Evolutionary conservation across 108 stramenopile genomes (phyloP).

Genomic region (Nitzschia sp.): DNA sequence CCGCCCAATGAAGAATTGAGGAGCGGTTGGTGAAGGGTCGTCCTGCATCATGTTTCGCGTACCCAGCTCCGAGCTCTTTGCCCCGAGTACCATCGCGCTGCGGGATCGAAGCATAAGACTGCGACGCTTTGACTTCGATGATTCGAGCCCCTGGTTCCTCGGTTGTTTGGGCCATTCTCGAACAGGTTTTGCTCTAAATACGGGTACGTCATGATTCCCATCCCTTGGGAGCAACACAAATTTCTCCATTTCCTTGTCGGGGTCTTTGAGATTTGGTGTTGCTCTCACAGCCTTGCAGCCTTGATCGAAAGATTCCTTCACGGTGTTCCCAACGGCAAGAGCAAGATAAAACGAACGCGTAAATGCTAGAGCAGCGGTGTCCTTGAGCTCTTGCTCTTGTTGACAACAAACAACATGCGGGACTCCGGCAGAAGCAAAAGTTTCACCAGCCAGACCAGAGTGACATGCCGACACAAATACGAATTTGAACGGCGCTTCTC

Average conservation of each 20-base stretch:
- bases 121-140: slow-evolving; percentile 16
- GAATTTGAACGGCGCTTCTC: slow-evolving; percentile 73
- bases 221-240: slow-evolving; percentile 79
- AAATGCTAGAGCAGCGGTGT: slow-evolving; percentile 82
- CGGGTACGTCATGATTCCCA: slow-evolving; percentile 80
- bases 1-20: slow-evolving; percentile 80
- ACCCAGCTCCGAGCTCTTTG: slow-evolving; percentile 36
- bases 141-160: slow-evolving; percentile 8
- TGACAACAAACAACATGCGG: slow-evolving; percentile 94
- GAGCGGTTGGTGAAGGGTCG: slow-evolving; percentile 73
- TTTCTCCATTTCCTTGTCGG: slow-evolving; percentile 74
- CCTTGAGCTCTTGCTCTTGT: slow-evolving; percentile 80
- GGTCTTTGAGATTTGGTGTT: slow-evolving; percentile 65
- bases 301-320: slow-evolving; percentile 81
- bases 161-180: slow-evolving; percentile 54
- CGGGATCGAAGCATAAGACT: slow-evolving; percentile 12
- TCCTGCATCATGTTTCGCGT: slow-evolving; percentile 60
- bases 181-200: slow-evolving; percentile 69
- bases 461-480: slow-evolving; percentile 95
- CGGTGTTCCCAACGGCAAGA: slow-evolving; percentile 76
- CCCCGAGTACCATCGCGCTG: slow-evolving; percentile 20
- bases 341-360: slow-evolving; percentile 84
- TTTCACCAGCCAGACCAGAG: slow-evolving; percentile 78
- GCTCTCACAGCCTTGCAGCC: slow-evolving; percentile 79
- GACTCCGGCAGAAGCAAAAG: slow-evolving; percentile 90